These are phyloP conservation scores for Aleurites moluccanus DNA, from an alignment of 441 rosid genomes.

Conservation along the genomic window DNA sequence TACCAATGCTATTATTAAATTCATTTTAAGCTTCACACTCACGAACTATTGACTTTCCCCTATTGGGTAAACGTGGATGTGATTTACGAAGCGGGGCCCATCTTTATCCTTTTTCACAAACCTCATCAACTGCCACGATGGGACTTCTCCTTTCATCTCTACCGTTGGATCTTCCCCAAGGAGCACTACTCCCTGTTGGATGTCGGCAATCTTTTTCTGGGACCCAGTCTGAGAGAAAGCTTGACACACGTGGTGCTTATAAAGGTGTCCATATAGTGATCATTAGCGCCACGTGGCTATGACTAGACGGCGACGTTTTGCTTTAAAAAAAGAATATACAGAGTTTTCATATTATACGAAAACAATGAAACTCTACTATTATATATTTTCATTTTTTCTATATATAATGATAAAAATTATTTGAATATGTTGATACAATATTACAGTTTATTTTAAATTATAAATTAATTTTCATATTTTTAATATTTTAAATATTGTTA, in stretches of 20 bases:
- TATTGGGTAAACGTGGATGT: background rate
- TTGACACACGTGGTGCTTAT: background rate
- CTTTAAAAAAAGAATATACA: background rate
- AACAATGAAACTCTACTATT: no score
- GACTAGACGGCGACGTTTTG: no score
- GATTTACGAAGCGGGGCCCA: background rate
- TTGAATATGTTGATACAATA: no score
- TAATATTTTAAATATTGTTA: no score
- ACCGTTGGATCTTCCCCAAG: background rate
- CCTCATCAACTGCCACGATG: background rate
- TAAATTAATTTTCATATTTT: no score
- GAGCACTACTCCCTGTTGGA: background rate
- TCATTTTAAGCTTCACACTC: background rate
- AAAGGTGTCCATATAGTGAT: no score
- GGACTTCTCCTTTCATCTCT: background rate
- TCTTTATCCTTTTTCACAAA: background rate
- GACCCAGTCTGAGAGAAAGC: background rate
- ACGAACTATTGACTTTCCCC: background rate
- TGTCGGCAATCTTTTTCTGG: slow-evolving; percentile 12
- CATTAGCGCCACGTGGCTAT: no score
- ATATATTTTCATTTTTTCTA: no score
- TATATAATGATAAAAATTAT: no score
- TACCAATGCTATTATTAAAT: no score
- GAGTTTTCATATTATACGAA: no score
- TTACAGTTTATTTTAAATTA: no score